Evolutionary conservation across 2,329 filamentous ascomycete genomes (phyloP).

Genomic region (Aspergillus sp.): DNA sequence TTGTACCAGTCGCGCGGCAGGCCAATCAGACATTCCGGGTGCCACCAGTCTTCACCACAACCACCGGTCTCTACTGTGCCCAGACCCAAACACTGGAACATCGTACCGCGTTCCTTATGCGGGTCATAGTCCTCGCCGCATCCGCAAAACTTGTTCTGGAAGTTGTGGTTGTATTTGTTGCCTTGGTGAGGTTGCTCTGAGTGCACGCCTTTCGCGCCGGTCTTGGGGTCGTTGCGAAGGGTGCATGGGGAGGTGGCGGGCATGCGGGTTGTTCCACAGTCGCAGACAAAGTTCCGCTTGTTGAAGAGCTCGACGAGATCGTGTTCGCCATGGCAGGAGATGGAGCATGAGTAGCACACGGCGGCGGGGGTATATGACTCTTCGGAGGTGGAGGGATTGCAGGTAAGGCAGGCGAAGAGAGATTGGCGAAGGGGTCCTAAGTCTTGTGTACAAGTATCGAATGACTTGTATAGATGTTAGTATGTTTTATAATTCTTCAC

Average conservation of each 20-base stretch:
- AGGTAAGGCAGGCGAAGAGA: slow-evolving; percentile 91
- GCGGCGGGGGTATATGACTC: slow-evolving; percentile 73
- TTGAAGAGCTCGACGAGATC: slow-evolving; percentile 92
- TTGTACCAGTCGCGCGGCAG: slow-evolving; percentile 68
- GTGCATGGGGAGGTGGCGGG: slow-evolving; percentile 70
- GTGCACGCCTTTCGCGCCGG: slow-evolving; percentile 76
- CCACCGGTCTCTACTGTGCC: slow-evolving; percentile 78
- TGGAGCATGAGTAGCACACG: slow-evolving; percentile 94
- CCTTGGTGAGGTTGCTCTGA: slow-evolving; percentile 68
- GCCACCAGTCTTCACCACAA: slow-evolving; percentile 97
- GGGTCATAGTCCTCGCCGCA: slow-evolving; percentile 88
- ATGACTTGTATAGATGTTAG: slow-evolving; percentile 63
- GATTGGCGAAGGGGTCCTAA: slow-evolving; percentile 84
- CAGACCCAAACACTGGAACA: slow-evolving; percentile 94
- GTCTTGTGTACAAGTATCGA: slow-evolving; percentile 88
- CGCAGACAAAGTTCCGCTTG: slow-evolving; percentile 94
- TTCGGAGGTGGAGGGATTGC: slow-evolving; percentile 70
- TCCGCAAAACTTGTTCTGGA: slow-evolving; percentile 86
- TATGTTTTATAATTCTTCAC: slow-evolving; percentile 5
- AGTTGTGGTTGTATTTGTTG: slow-evolving; percentile 97
- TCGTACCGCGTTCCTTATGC: slow-evolving; percentile 86
- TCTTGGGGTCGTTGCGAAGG: slow-evolving; percentile 70
- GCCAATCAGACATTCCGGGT: slow-evolving; percentile 87
- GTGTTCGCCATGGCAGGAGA: slow-evolving; percentile 95
- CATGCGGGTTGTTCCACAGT: slow-evolving; percentile 87